Evolutionary conservation across 1,284 basidiomycete species (phyloP).

Genomic region (Microbotryum lychnidis-dioicae): DNA sequence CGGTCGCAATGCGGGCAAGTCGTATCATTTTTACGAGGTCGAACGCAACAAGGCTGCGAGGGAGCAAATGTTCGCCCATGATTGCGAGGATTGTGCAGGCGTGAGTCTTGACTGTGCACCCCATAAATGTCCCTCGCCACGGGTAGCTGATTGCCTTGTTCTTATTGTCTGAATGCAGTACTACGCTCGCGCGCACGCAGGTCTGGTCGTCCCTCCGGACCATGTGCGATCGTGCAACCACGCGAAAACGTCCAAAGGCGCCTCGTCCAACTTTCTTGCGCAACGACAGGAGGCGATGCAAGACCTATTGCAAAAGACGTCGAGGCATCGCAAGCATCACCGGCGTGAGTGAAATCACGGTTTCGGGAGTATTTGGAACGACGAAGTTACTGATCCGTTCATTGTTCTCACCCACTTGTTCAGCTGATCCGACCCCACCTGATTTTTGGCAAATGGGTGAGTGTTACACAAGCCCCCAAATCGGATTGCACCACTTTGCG

Average conservation of each 20-base stretch:
- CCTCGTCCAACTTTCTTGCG: constrained; percentile 9
- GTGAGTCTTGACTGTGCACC: constrained; percentile 44
- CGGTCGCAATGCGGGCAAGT: constrained; percentile 55
- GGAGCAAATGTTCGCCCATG: constrained; percentile 59
- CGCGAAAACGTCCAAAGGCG: constrained; percentile 14
- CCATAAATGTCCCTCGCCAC: not conserved
- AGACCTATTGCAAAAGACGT: constrained; percentile 8
- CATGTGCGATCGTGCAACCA: constrained; percentile 21
- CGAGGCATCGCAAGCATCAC: constrained; percentile 15
- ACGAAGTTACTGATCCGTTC: constrained; percentile 48
- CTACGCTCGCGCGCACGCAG: constrained; percentile 63
- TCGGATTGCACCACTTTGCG: not conserved
- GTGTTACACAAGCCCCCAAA: not conserved
- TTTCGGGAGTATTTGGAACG: constrained; percentile 13
- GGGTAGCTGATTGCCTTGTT: not conserved
- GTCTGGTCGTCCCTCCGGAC: constrained; percentile 38
- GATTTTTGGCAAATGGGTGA: constrained; percentile 56
- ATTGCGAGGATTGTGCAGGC: constrained; percentile 75
- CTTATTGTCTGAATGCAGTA: constrained; percentile 50
- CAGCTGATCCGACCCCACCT: constrained; percentile 64
- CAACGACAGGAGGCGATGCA: constrained; percentile 1
- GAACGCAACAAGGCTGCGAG: constrained; percentile 61
- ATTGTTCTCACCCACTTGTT: constrained; percentile 65
- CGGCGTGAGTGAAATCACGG: constrained; percentile 7
- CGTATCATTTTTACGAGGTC: constrained; percentile 65